phyloP scores from a whole-genome alignment of 495 filamentous ascomycete genomes.

The Penicilliopsis zonata region DNA sequence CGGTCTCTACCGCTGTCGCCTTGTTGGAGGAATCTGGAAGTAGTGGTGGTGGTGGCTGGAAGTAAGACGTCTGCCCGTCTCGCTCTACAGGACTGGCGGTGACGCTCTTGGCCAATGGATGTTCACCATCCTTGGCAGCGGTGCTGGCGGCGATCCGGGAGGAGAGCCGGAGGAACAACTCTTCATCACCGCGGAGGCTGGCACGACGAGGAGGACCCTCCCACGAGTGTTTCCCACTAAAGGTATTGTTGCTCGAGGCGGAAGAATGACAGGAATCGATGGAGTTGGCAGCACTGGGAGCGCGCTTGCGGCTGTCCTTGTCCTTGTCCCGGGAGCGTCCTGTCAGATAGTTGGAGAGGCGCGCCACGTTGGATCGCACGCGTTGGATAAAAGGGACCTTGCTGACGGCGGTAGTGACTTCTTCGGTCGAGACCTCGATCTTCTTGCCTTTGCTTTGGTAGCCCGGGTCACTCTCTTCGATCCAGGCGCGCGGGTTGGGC shows the following conservation, averaged over 20 bases:
- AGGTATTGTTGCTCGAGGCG: slow-evolving; percentile 15
- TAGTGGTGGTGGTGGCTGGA: too few relatives aligned
- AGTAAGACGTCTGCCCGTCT: slow-evolving; percentile 28
- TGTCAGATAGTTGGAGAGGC: slow-evolving; percentile 47
- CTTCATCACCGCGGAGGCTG: slow-evolving; percentile 64
- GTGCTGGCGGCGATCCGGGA: too few relatives aligned
- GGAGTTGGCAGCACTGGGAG: slow-evolving; percentile 20
- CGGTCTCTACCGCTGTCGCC: too few relatives aligned
- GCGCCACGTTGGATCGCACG: slow-evolving; percentile 37
- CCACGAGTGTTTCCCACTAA: slow-evolving; percentile 21
- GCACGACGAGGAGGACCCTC: slow-evolving; percentile 53
- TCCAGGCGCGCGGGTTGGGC: slow-evolving; percentile 62
- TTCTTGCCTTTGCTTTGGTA: slow-evolving; percentile 70
- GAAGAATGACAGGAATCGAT: slow-evolving; percentile 18
- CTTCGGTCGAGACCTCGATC: slow-evolving; percentile 85
- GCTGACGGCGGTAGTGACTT: slow-evolving; percentile 82
- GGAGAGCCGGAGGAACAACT: slow-evolving; percentile 18
- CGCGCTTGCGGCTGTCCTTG: slow-evolving; percentile 38
- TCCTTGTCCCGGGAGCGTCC: slow-evolving; percentile 41
- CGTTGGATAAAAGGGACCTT: slow-evolving; percentile 78
- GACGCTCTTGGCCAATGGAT: slow-evolving; percentile 75
- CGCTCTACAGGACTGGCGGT: slow-evolving; percentile 56
- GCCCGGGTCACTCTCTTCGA: slow-evolving; percentile 86
- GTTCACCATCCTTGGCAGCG: slow-evolving; percentile 47
- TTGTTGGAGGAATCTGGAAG: too few relatives aligned